phyloP scores from a whole-genome alignment of 1,139 yeast species.

The Yamadazyma triangularis region DNA sequence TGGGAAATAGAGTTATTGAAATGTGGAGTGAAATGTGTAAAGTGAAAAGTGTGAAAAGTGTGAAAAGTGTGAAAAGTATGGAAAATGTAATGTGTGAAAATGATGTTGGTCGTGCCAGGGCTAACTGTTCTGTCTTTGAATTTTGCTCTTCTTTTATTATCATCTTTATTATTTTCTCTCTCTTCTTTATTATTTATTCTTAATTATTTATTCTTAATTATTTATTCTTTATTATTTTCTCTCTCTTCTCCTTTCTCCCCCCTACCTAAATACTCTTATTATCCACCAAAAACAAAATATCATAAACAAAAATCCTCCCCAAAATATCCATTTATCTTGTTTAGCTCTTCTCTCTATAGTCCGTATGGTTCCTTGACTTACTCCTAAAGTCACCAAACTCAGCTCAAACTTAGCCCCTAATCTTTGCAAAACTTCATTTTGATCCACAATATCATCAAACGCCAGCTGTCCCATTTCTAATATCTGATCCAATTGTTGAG shows the following conservation, averaged over 20 bases:
- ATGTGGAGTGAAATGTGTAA: too few species aligned
- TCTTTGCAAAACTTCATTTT: conserved; percentile 63
- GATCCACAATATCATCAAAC: conserved; percentile 81
- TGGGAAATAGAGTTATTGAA: too few species aligned
- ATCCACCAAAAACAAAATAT: conserved; percentile 68
- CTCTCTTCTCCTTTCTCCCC: too few species aligned
- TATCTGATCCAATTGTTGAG: conserved; percentile 81
- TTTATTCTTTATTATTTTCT: too few species aligned
- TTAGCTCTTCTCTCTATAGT: conserved; percentile 79
- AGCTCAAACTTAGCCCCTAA: conserved; percentile 65
- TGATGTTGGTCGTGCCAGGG: not conserved
- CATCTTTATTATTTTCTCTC: too few species aligned
- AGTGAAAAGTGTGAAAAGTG: not conserved
- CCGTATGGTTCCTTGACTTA: conserved; percentile 80
- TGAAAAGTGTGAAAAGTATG: too few species aligned
- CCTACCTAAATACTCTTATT: conserved; percentile 61
- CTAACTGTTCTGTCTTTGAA: too few species aligned
- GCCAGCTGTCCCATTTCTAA: conserved; percentile 86
- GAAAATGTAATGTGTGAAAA: too few species aligned
- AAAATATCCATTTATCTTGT: conserved; percentile 86
- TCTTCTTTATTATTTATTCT: not conserved
- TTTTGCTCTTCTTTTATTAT: too few species aligned
- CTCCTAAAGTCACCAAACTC: conserved; percentile 77
- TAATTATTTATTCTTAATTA: conserved; percentile 1
- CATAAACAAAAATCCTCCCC: conserved; percentile 64